Evolutionary conservation across 176 grass and related monocot species (phyloP).

Genomic region (Rhipidocladum racemiflorum): DNA sequence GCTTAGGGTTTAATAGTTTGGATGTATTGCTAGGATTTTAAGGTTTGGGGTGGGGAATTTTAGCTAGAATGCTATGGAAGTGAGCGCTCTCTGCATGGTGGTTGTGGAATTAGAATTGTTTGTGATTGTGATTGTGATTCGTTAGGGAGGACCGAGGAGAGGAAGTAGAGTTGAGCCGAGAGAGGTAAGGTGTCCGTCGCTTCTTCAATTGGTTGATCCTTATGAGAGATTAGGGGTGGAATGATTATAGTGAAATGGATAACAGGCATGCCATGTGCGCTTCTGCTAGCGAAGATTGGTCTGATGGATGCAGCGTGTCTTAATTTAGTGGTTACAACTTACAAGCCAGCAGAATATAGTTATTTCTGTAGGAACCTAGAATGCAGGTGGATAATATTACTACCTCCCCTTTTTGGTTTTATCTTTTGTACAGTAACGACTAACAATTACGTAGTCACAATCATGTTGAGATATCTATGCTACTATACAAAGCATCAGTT

Average conservation of each 20-base stretch:
- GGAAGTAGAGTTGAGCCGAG: not conserved
- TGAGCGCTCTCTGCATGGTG: not conserved
- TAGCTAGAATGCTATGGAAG: not conserved
- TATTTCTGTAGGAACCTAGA: not conserved
- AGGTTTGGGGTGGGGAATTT: not conserved
- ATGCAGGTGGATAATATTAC: not conserved
- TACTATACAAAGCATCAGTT: not conserved
- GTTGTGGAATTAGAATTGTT: not conserved
- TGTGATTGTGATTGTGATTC: conserved; percentile 12
- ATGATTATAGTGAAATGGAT: not conserved
- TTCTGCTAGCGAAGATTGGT: not conserved
- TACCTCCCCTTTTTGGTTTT: not conserved
- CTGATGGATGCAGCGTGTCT: not conserved
- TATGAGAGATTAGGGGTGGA: not conserved
- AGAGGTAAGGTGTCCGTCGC: not conserved
- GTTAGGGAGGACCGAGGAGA: not conserved
- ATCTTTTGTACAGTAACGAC: no score
- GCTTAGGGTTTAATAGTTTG: conserved; percentile 18
- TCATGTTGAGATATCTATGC: not conserved
- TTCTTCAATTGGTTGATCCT: conserved; percentile 1
- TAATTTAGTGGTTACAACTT: not conserved
- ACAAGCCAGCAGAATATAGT: not conserved
- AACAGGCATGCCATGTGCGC: not conserved
- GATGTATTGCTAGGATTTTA: not conserved
- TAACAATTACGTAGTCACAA: not conserved